phyloP scores from a whole-genome alignment of 371 early-diverging fungal genomes.

The Lichtheimia ramosa region DNA sequence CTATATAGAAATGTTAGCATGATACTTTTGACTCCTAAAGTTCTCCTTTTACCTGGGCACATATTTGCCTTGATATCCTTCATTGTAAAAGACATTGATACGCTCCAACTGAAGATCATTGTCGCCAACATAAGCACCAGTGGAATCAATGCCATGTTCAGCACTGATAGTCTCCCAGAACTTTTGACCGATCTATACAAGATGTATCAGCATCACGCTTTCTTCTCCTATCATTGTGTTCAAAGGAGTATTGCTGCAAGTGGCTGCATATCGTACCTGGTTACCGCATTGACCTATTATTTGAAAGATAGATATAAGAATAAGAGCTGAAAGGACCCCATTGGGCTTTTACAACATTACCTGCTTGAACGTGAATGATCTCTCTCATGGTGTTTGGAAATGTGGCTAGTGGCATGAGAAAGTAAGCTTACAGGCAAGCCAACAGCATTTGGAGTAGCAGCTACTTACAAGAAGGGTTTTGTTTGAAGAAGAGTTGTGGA shows the following conservation, averaged over 20 bases:
- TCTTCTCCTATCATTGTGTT: not conserved
- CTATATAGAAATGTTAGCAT: conserved; percentile 50
- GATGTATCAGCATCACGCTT: not conserved
- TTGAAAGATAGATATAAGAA: not conserved
- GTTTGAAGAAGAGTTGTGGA: not conserved
- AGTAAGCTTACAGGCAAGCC: not conserved
- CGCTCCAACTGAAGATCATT: conserved; percentile 87
- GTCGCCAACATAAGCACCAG: conserved; percentile 80
- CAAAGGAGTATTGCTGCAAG: not conserved
- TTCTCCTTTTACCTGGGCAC: conserved; percentile 76
- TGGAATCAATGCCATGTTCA: conserved; percentile 88
- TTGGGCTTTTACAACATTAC: conserved; percentile 13
- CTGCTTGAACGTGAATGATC: conserved; percentile 99
- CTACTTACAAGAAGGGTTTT: not conserved
- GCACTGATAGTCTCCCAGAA: conserved; percentile 94
- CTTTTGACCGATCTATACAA: conserved; percentile 71
- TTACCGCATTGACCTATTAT: conserved; percentile 85
- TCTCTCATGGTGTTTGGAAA: conserved; percentile 85
- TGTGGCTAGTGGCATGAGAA: not conserved
- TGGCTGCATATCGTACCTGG: conserved; percentile 40
- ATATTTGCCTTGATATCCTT: conserved; percentile 76
- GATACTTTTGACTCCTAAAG: conserved; percentile 20
- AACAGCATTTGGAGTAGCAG: not conserved
- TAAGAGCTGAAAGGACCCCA: not conserved
- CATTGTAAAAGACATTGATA: conserved; percentile 97